Base-by-base conservation (phyloP, 2,329 filamentous ascomycete species). In the Aspergillus luchuensis region DNA sequence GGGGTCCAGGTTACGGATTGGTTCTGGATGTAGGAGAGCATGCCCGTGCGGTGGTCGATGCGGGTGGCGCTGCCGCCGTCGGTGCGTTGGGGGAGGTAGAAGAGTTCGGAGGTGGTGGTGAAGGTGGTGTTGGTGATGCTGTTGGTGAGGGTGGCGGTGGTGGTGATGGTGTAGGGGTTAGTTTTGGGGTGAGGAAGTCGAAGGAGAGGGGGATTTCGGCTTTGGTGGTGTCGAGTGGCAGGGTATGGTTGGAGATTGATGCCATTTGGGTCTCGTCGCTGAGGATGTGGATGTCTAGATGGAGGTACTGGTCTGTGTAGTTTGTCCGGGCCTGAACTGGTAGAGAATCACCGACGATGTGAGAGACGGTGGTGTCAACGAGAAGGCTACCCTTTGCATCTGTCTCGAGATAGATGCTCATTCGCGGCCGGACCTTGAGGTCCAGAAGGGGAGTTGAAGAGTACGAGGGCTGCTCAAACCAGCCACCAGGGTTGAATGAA, bases 31-130 rank as follows among this genome's bases (percentile, higher is more conserved):
- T 55, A 55, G 21, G 52, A 41, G 8, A 55, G 21, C 2, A 38
- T 38, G 38, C 38, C 38, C 4, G 43, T 25, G 19, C 38, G 38
- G 3, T 55, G 38, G 52, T 55, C 52, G 38, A 55, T 55, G 38
- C 52, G 52, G 21, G 52, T 55, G 36, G 52, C 52, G 38, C 52
- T 55, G 38, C 52, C 52, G n/a, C 52, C 52, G 23, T 55, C 39
- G 4, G 52, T 45, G 38, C 52, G 52, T 8, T 30, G 52, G 38
- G 38, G 52, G 21, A 55, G 52, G 52, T 43, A 43, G 52, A 45
- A 55, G 4, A 55, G 52, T 1, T 41, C 36, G 15, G 52, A 41
- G 52, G 15, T 2, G 21, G 23, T 19, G n/a, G 38, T 55, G 52
- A 55, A 45, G 23, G 38, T 45, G 8, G 52, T 28, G 19, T 36